Base-by-base conservation (phyloP, 2,329 filamentous ascomycete genomes). In the Hypoxylon sp. region DNA sequence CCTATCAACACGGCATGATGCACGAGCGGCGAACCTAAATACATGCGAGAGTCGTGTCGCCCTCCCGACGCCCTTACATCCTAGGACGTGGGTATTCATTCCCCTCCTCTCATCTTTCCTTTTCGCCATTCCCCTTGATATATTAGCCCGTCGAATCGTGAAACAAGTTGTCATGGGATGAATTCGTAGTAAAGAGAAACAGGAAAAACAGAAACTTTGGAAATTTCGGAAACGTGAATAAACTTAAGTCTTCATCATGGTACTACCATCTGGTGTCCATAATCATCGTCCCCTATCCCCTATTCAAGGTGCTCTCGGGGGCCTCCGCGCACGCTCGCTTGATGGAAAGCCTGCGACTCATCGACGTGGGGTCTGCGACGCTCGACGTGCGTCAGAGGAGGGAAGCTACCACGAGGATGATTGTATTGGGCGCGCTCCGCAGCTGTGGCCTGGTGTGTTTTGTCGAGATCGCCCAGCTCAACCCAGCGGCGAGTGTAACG, bases 401-500 rank as follows among this genome's bases (percentile, higher is more conserved):
- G 36, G n/a, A 17, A 17, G 5, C 14, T 2, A 50, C 28, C 48
- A 19, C 28, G 28, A 32, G 48, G n/a, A 17, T 50, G 48, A 5
- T 21, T 13, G 5, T 19, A 28, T 3, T 34, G 32, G 10, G 32
- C n/a, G 25, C 17, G 3, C 2, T n/a, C n/a, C 7, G n/a, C n/a
- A 30, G n/a, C 32, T 11, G 48, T 3, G 9, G 48, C n/a, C 5
- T 9, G 28, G 6, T n/a, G n/a, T n/a, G n/a, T n/a, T n/a, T 30
- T 30, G 5, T 45, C 9, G 3, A 30, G 38, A 11, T 49, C 36
- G 3, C 41, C 43, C 11, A 62, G 32, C 17, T 62, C 60, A 23
- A 50, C 14, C 60, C 60, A 63, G n/a, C n/a, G n/a, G 17, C n/a
- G 21, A 19, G 43, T 21, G 11, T n/a, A 34, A 3, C 13, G 25